Base-by-base conservation (phyloP, 2,329 filamentous ascomycete genomes). In the Aspergillus tanneri region DNA sequence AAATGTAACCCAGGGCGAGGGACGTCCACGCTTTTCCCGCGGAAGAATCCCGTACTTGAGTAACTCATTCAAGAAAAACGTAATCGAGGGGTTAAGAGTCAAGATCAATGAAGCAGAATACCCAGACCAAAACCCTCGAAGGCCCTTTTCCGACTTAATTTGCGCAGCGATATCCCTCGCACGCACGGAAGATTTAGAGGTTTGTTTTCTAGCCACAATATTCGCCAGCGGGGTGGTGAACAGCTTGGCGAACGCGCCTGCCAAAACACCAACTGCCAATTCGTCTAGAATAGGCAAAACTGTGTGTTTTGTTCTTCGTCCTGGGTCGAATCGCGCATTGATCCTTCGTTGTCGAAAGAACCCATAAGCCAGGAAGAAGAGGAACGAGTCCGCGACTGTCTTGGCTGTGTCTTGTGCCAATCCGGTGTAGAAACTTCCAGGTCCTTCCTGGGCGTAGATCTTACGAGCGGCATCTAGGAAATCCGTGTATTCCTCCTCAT, bases 341-440 rank as follows among this genome's bases (percentile, higher is more conserved):
- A 81, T 72, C 34, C 79, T 69, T 18, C 63, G 59, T 43, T 72
- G 65, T 14, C 75, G 65, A 16, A 83, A 58, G 46, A 78, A 79
- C 2, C 73, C 87, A 71, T 95, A 95, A 49, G 88, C 85, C 14
- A 92, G 78, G 72, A 95, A 95, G 75, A 95, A 95, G 43, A 95
- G 76, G 64, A 93, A 92, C 47, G 86, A 88, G 72, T 93, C 89
- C 23, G 82, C 77, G 18, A 85, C 76, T 19, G 82, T 84, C 67
- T 87, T 89, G 60, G 74, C 77, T 9, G 85, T 81, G 61, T 88
- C 85, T 27, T 80, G 77, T 5, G 77, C 70, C 1, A 87, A 67
- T 21, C 86, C 86, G 19, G 75, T 78, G 63, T 87, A 96, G 56
- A 95, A 84, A 1, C 85, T 87, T 14, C 85, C 56, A 3, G 87